Base-by-base conservation (phyloP, 2,329 filamentous ascomycete species). In the Cordyceps cicadae region DNA sequence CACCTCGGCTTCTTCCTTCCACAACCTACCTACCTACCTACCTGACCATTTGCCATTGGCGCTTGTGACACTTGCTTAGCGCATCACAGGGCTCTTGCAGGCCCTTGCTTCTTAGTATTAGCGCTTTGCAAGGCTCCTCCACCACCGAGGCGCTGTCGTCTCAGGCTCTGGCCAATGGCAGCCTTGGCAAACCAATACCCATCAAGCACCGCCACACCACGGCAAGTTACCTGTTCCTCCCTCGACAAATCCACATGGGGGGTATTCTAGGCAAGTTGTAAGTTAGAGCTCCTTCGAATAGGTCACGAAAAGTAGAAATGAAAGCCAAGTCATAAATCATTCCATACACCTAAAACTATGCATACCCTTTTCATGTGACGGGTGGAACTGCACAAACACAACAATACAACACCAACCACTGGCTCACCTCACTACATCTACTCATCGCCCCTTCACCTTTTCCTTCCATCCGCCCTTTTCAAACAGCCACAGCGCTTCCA, bases 401-500 rank as follows among this genome's bases (percentile, higher is more conserved):
- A 41, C 39, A 17, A 57, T 49, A 57, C 19, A 46, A 50, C 34
- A 7, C 54, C 45, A 57, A 57, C 41, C 54, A 46, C 54, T 32
- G 26, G 37, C 29, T 49, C 32, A 43, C 19, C 11, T 15, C 54
- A n/a, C 14, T 29, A 15, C 53, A 34, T 21, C 60, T 72, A 62
- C 1, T 74, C 71, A 73, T 77, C 79, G 74, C 75, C 84, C 83
- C 75, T 78, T 81, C 75, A 76, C 81, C 74, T 72, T 83, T 77
- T 76, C 86, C 75, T 70, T 89, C 89, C 79, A 88, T 70, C 79
- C 88, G 65, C 90, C 90, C 72, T 83, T 85, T 69, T 85, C 82
- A 66, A 82, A 92, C 63, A 96, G 73, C 92, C 93, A 97, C 17
- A 97, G 76, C 1, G 92, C 92, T 72, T 97, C 93, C 3, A 88